These are phyloP conservation scores for Aspergillus brasiliensis DNA, from an alignment of 2,329 filamentous ascomycete species.

Conservation along the genomic window DNA sequence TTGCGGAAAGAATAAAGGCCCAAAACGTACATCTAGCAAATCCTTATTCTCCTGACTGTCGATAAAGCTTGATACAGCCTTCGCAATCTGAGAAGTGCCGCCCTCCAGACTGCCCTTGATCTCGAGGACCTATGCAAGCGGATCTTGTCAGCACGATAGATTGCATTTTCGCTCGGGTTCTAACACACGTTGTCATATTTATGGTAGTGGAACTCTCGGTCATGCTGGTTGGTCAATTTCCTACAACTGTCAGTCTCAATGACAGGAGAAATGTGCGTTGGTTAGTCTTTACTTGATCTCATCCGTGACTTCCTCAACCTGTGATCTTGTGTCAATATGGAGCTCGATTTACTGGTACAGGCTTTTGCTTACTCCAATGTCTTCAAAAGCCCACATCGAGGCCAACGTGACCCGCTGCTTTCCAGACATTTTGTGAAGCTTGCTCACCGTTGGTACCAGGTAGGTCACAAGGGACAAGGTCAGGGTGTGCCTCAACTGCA, in stretches of 20 bases:
- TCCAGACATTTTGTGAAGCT: conserved; percentile 15
- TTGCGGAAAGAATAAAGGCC: background rate
- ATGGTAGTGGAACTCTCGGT: conserved; percentile 27
- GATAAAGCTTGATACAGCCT: conserved; percentile 26
- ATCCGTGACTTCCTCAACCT: conserved; percentile 29
- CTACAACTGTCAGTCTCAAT: conserved; percentile 14
- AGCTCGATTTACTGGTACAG: background rate
- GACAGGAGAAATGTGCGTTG: background rate
- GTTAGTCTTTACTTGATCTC: conserved; percentile 23
- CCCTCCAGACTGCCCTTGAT: conserved; percentile 25
- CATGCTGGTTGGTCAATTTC: conserved; percentile 4
- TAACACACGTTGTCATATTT: conserved; percentile 25
- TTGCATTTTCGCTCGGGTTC: too few species aligned
- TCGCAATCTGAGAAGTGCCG: conserved; percentile 14
- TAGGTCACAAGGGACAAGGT: too few species aligned
- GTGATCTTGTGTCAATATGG: conserved; percentile 7
- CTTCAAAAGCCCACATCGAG: conserved; percentile 38
- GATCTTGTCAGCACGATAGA: background rate
- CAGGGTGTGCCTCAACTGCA: too few species aligned
- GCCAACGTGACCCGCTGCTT: conserved; percentile 30
- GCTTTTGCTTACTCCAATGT: conserved; percentile 28
- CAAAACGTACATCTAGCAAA: conserved; percentile 33
- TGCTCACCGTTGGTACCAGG: background rate
- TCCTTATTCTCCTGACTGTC: conserved; percentile 35
- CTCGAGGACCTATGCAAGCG: conserved; percentile 26